Percentiles rank a stretch among this genome's conserved stretches.
phyloP scores from a whole-genome alignment of 2,329 filamentous ascomycete genomes.

The Talaromyces albobiverticillius region DNA sequence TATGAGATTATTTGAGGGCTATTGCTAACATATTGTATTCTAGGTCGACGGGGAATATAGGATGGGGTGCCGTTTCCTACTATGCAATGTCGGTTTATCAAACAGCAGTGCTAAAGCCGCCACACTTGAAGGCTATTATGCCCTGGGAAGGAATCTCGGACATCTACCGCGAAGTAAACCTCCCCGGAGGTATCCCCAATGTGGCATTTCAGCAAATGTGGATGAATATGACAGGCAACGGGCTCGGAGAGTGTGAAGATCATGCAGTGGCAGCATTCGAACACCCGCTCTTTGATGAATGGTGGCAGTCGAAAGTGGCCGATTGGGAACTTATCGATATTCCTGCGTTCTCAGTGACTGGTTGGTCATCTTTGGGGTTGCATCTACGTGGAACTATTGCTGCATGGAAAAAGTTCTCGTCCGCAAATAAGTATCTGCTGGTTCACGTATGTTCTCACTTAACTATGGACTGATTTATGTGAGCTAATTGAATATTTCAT shows the following conservation, averaged over 20 bases:
- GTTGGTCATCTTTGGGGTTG: neutral
- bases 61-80: slow-evolving; percentile 49
- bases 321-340: neutral
- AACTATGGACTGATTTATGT: neutral
- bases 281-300: neutral
- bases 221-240: slow-evolving; percentile 5
- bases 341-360: slow-evolving; percentile 5
- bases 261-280: neutral
- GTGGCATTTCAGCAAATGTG: neutral
- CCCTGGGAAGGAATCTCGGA: slow-evolving; percentile 57
- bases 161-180: slow-evolving; percentile 48
- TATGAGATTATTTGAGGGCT: too few relatives aligned
- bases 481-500: neutral
- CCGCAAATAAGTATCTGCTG: neutral
- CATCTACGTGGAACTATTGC: slow-evolving; percentile 3
- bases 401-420: neutral
- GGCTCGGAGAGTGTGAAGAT: slow-evolving; percentile 2
- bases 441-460: neutral
- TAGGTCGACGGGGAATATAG: slow-evolving; percentile 41
- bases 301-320: neutral
- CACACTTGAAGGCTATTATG: slow-evolving; percentile 43
- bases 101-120: slow-evolving; percentile 46
- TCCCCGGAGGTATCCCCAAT: slow-evolving; percentile 55
- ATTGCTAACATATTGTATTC: too few relatives aligned
- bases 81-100: slow-evolving; percentile 51